These are phyloP conservation scores for Sporormia fimetaria DNA, from an alignment of 495 filamentous ascomycete genomes.

Conservation along the genomic window DNA sequence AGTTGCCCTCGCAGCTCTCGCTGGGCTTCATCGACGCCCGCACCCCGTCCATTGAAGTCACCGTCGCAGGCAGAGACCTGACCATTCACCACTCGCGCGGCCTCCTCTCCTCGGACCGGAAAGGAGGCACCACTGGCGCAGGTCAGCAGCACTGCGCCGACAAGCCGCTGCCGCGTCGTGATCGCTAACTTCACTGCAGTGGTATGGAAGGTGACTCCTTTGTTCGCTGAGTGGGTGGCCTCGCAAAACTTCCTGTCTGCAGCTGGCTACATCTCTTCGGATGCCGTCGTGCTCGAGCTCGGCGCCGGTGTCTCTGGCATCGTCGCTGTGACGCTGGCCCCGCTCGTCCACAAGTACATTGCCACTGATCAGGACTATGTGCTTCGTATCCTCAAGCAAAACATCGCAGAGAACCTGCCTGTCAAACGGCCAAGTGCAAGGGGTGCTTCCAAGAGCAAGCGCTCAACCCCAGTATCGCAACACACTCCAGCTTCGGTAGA, in stretches of 20 bases:
- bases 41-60: constrained; percentile 52
- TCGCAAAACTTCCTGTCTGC: constrained; percentile 53
- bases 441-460: background rate
- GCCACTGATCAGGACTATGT: constrained; percentile 88
- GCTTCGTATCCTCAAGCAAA: constrained; percentile 57
- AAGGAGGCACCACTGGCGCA: constrained; percentile 82
- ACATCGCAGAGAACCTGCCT: constrained; percentile 52
- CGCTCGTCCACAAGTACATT: constrained; percentile 52
- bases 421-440: no score
- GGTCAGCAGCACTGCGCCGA: constrained; percentile 42
- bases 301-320: constrained; percentile 79
- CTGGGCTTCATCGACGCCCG: constrained; percentile 76
- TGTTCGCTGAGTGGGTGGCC: constrained; percentile 72
- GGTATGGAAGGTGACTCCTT: constrained; percentile 85
- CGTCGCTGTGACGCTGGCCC: constrained; percentile 53
- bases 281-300: constrained; percentile 62
- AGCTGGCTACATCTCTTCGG: constrained; percentile 40
- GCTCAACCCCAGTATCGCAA: no score
- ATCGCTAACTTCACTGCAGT: constrained; percentile 38
- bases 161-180: constrained; percentile 6
- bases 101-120: constrained; percentile 62
- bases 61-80: constrained; percentile 57
- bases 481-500: no score
- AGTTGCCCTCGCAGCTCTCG: constrained; percentile 60
- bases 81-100: constrained; percentile 77